Evolutionary conservation across 2,329 filamentous ascomycete species (phyloP).

Genomic region (Fusarium sublunatum): DNA sequence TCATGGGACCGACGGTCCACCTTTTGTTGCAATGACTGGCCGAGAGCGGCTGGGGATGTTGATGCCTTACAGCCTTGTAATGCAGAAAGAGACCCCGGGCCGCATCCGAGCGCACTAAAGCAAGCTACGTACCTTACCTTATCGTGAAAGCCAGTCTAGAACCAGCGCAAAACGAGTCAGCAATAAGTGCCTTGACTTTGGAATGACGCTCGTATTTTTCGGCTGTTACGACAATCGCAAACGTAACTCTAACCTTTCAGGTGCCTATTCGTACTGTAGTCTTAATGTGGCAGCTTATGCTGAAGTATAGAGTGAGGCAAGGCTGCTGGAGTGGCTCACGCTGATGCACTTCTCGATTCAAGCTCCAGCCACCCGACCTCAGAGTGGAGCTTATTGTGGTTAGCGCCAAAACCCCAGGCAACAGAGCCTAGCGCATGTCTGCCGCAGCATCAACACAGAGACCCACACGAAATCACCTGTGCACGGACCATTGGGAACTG

Average conservation of each 20-base stretch:
- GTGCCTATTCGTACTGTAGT: too few species aligned
- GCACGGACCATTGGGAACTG: conserved; percentile 13
- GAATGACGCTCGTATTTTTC: conserved; percentile 8
- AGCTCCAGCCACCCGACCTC: too few species aligned
- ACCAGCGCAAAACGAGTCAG: conserved; percentile 5
- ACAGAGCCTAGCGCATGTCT: too few species aligned
- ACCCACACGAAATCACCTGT: too few species aligned
- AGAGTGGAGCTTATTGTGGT: background rate
- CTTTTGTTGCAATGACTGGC: conserved; percentile 35
- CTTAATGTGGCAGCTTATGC: background rate
- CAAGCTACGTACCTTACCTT: conserved; percentile 26
- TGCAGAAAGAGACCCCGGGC: conserved; percentile 12
- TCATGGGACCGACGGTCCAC: conserved; percentile 52
- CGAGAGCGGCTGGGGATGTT: conserved; percentile 28
- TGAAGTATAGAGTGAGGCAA: too few species aligned
- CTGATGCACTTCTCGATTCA: background rate
- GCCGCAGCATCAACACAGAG: too few species aligned
- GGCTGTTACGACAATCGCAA: background rate
- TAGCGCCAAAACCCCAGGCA: conserved; percentile 3
- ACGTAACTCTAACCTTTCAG: too few species aligned
- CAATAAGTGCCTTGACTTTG: conserved; percentile 2
- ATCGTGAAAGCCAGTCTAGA: conserved; percentile 22
- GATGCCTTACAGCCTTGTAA: conserved; percentile 45
- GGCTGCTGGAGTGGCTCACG: too few species aligned
- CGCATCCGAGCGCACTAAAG: conserved; percentile 32